These are phyloP conservation scores for Inga laurina DNA, from an alignment of 306 rosid species.

Conservation along the genomic window DNA sequence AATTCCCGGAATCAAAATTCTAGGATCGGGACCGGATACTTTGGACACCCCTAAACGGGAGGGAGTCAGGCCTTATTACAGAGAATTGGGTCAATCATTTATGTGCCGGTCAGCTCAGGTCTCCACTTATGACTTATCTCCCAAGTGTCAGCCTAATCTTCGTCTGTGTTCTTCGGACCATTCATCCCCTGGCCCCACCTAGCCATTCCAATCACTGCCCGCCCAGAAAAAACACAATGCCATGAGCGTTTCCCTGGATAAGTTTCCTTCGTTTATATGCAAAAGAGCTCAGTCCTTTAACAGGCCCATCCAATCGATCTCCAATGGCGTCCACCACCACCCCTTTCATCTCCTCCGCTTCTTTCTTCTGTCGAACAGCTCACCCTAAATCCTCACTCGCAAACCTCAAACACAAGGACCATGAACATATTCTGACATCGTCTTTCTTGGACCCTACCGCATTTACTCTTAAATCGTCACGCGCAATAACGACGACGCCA, in stretches of 20 bases:
- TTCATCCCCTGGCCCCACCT: constrained; percentile 37
- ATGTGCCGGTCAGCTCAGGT: not conserved
- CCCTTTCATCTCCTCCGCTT: constrained; percentile 55
- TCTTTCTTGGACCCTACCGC: constrained; percentile 44
- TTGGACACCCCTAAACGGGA: too few species aligned
- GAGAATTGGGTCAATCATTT: not conserved
- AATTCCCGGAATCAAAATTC: too few species aligned
- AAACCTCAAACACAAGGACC: constrained; percentile 43
- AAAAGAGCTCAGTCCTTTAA: constrained; percentile 10
- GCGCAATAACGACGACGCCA: constrained; percentile 8
- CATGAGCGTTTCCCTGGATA: constrained; percentile 24
- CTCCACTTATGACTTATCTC: constrained; percentile 55
- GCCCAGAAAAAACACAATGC: not conserved
- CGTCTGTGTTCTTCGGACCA: constrained; percentile 25
- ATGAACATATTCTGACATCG: constrained; percentile 38
- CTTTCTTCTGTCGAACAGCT: constrained; percentile 46
- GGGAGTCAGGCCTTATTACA: too few species aligned
- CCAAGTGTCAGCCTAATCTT: constrained; percentile 35
- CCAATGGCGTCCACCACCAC: constrained; percentile 58
- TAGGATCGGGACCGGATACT: too few species aligned
- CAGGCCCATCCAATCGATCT: not conserved
- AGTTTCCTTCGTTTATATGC: constrained; percentile 21
- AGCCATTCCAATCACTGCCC: not conserved
- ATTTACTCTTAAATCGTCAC: constrained; percentile 31
- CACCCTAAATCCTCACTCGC: constrained; percentile 32